Evolutionary conservation across 345 rosid genomes (phyloP).

Genomic region (Eucalyptus melliodora): DNA sequence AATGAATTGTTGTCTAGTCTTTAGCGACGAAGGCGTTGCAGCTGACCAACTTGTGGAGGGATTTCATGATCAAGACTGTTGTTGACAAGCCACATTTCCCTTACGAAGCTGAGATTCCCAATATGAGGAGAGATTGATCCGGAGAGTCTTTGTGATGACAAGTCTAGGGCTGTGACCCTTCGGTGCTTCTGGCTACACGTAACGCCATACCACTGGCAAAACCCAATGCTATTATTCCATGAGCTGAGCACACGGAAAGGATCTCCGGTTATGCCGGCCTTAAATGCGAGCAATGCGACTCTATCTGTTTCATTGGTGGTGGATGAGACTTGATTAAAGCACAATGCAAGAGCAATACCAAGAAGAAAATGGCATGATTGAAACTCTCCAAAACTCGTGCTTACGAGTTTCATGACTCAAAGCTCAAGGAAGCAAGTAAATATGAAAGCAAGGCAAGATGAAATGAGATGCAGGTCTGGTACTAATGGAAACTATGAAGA

Average conservation of each 20-base stretch:
- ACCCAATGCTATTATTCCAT: neutral
- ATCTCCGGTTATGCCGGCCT: accelerated
- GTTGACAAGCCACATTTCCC: accelerated
- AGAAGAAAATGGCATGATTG: neutral
- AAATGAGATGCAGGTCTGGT: neutral
- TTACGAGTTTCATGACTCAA: neutral
- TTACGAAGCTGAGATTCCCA: neutral
- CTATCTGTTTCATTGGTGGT: neutral
- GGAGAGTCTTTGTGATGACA: neutral
- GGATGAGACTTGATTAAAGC: neutral
- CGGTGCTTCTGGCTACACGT: neutral
- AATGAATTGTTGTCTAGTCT: accelerated
- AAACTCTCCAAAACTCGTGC: neutral
- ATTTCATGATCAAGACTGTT: neutral
- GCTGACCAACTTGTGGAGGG: accelerated
- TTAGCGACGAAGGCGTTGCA: accelerated
- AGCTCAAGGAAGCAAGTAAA: accelerated
- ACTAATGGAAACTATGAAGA: too few relatives aligned
- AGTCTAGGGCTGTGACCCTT: accelerated
- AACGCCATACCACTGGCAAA: neutral
- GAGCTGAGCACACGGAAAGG: neutral
- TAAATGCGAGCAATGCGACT: neutral
- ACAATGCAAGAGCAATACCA: neutral
- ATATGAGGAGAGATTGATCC: neutral
- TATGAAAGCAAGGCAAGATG: neutral